Conservation (phyloP, 106 monocot genomes). For the Alisma plantagoaquatica region DNA sequence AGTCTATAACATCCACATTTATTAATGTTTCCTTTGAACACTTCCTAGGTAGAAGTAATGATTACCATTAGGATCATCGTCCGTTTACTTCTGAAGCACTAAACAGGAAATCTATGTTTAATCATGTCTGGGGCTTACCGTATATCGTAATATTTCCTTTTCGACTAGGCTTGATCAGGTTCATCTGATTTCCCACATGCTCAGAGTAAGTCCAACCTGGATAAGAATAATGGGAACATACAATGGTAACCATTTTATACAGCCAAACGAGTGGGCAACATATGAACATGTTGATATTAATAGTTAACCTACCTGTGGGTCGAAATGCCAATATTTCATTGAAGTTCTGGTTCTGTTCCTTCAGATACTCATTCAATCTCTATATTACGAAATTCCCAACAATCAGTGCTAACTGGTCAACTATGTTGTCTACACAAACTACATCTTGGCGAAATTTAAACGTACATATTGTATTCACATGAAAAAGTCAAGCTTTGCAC, state of each 20-base stretch:
- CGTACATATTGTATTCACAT: background rate
- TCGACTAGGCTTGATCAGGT: constrained; percentile 42
- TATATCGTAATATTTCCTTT: constrained; percentile 50
- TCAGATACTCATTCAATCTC: constrained; percentile 47
- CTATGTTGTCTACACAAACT: too few relatives aligned
- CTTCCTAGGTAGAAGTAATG: too few relatives aligned
- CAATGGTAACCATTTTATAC: too few relatives aligned
- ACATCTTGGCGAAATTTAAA: too few relatives aligned
- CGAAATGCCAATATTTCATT: constrained; percentile 56
- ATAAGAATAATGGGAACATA: constrained; percentile 5
- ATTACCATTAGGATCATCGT: too few relatives aligned
- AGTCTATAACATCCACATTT: too few relatives aligned
- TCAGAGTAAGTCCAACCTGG: constrained; percentile 71
- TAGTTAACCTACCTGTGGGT: constrained; percentile 44
- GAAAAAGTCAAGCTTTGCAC: constrained; percentile 8
- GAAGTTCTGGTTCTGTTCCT: constrained; percentile 31
- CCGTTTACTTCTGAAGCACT: too few relatives aligned
- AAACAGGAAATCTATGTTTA: background rate
- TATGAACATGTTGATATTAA: background rate
- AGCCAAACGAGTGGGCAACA: too few relatives aligned
- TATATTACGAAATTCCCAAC: constrained; percentile 3
- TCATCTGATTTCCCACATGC: constrained; percentile 33
- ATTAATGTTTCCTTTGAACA: too few relatives aligned
- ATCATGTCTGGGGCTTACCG: constrained; percentile 21
- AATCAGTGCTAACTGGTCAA: too few relatives aligned